phyloP scores from a whole-genome alignment of 129 eudicot genomes.

The Apium graveolens region DNA sequence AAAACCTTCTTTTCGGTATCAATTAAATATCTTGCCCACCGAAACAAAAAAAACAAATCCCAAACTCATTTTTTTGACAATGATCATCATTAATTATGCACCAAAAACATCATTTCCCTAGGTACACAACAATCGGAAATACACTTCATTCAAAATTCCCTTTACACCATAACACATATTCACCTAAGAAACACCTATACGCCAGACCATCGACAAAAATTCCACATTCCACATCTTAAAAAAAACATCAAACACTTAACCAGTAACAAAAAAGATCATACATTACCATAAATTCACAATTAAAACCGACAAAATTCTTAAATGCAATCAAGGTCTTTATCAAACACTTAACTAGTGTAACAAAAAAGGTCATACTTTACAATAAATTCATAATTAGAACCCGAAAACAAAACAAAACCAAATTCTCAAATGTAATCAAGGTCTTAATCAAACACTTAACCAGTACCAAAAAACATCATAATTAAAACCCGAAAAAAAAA shows the following conservation, averaged over 20 bases:
- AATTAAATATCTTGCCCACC: neutral
- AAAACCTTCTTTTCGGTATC: neutral
- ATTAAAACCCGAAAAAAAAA: neutral
- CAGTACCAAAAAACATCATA: neutral
- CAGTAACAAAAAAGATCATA: neutral
- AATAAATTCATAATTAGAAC: neutral
- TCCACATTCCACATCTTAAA: neutral
- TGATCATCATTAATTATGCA: neutral
- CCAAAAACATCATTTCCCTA: neutral
- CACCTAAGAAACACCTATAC: neutral
- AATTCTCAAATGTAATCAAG: conserved; percentile 86
- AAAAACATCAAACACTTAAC: neutral
- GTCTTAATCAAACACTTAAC: conserved; percentile 31
- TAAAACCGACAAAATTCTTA: no score
- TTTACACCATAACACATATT: neutral
- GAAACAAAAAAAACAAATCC: neutral
- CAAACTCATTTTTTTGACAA: neutral
- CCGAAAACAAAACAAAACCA: neutral
- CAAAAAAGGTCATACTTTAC: neutral
- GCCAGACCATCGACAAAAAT: neutral
- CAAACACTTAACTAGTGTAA: neutral
- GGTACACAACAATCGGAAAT: neutral
- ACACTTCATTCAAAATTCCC: neutral
- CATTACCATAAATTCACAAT: neutral
- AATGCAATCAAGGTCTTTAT: no score